A percentile compares a stretch with the other conserved stretches of the same genome.
phyloP scores from a whole-genome alignment of 805 yeast genomes.

The Nematodospora valgi region DNA sequence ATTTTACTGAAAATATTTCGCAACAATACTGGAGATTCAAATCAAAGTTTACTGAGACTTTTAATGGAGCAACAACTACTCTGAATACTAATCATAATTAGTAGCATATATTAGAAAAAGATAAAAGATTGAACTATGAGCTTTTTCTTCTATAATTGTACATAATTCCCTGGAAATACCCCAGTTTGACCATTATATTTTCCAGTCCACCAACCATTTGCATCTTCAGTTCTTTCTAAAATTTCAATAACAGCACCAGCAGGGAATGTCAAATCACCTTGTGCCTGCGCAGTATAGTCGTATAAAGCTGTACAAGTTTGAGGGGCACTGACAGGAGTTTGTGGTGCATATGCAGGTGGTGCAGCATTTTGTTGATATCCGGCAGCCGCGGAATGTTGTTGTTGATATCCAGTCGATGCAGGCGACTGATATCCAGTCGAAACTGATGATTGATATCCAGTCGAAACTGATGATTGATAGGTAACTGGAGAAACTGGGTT shows the following conservation, averaged over 20 bases:
- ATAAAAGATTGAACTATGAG: too few species aligned
- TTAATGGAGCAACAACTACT: too few species aligned
- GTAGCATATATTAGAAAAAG: too few species aligned
- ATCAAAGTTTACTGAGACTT: too few species aligned
- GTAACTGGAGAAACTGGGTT: conserved; percentile 22
- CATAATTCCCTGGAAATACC: conserved; percentile 95
- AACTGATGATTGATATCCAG: conserved; percentile 9
- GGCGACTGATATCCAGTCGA: conserved; percentile 16
- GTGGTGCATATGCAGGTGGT: conserved; percentile 30
- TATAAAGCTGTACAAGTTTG: conserved; percentile 85
- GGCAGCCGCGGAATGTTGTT: conserved; percentile 12
- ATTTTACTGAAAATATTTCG: too few species aligned
- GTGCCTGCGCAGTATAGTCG: conserved; percentile 90
- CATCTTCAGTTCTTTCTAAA: conserved; percentile 75
- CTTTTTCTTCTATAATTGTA: conserved; percentile 65
- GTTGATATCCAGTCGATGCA: conserved; percentile 14
- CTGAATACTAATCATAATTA: too few species aligned
- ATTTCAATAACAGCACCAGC: conserved; percentile 88
- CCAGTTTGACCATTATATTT: conserved; percentile 79
- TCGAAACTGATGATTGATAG: conserved; percentile 9
- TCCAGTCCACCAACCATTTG: conserved; percentile 99
- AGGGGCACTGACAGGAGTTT: conserved; percentile 30
- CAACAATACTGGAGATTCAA: too few species aligned
- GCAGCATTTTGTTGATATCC: conserved; percentile 10
- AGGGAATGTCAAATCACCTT: conserved; percentile 81